These are phyloP conservation scores for Populus hybrid DNA, from an alignment of 441 rosid genomes.

Conservation along the genomic window DNA sequence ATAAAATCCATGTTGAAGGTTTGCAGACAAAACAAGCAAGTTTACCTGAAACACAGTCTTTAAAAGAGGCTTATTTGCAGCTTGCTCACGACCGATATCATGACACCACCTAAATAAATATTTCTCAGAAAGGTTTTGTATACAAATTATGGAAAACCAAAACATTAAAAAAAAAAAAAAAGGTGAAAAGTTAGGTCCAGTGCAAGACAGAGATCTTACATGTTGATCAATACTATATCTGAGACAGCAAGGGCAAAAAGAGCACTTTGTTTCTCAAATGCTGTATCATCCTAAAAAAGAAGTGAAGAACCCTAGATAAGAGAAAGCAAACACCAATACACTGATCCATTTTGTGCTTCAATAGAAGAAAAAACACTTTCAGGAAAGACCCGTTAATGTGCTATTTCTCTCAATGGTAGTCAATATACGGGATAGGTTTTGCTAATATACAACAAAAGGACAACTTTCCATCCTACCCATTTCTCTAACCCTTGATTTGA, in stretches of 20 bases:
- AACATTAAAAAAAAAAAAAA: background rate
- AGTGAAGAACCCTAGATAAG: background rate
- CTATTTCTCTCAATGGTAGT: background rate
- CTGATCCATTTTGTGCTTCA: background rate
- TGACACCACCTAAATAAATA: constrained; percentile 75
- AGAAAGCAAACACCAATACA: constrained; percentile 9
- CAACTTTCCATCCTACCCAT: background rate
- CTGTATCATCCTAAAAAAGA: too few relatives aligned
- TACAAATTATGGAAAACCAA: background rate
- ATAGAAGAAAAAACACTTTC: background rate
- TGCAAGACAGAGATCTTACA: constrained; percentile 49
- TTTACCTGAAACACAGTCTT: constrained; percentile 98
- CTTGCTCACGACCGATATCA: constrained; percentile 99
- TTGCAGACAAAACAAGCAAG: constrained; percentile 5
- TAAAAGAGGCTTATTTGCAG: constrained; percentile 90
- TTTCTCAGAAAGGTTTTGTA: constrained; percentile 9
- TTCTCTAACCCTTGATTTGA: background rate
- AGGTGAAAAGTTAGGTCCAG: background rate
- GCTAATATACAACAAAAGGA: background rate
- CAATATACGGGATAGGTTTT: background rate
- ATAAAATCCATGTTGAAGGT: constrained; percentile 11
- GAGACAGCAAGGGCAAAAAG: constrained; percentile 95
- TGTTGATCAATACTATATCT: constrained; percentile 96
- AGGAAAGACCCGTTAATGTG: background rate
- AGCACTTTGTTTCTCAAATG: too few relatives aligned